Conservation (phyloP, 192 early-diverging fungal genomes). For the Rhizophagus sp. region DNA sequence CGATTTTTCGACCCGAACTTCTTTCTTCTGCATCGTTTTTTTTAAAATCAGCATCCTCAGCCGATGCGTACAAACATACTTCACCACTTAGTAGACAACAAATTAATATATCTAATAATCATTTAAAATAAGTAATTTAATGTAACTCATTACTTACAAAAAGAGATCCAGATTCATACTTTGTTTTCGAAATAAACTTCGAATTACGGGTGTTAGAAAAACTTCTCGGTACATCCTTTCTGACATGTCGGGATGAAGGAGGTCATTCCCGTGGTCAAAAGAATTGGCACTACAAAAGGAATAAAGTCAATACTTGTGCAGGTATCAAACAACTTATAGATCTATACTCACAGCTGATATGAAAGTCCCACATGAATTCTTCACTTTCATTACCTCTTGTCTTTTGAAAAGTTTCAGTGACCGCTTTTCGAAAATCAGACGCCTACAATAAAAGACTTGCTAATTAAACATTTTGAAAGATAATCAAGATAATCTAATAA, state of each 20-base stretch:
- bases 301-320: background rate
- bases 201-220: constrained; percentile 12
- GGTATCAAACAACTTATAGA: constrained; percentile 10
- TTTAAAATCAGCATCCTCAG: constrained; percentile 9
- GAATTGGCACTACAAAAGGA: background rate
- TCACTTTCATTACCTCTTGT: constrained; percentile 19
- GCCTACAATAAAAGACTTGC: background rate
- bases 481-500: background rate
- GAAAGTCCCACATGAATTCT: constrained; percentile 16
- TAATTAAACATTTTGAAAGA: constrained; percentile 1
- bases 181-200: constrained; percentile 21
- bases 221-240: constrained; percentile 24
- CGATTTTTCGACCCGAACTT: constrained; percentile 22
- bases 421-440: constrained; percentile 15
- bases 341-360: constrained; percentile 19
- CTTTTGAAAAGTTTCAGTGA: constrained; percentile 2
- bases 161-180: constrained; percentile 8
- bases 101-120: constrained; percentile 3
- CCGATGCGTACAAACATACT: constrained; percentile 21
- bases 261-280: constrained; percentile 15
- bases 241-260: background rate
- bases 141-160: constrained; percentile 26
- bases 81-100: constrained; percentile 26
- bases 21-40: constrained; percentile 25
- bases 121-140: constrained; percentile 5